phyloP scores from a whole-genome alignment of 2,329 filamentous ascomycete species.

The Dactylella cylindrospora region DNA sequence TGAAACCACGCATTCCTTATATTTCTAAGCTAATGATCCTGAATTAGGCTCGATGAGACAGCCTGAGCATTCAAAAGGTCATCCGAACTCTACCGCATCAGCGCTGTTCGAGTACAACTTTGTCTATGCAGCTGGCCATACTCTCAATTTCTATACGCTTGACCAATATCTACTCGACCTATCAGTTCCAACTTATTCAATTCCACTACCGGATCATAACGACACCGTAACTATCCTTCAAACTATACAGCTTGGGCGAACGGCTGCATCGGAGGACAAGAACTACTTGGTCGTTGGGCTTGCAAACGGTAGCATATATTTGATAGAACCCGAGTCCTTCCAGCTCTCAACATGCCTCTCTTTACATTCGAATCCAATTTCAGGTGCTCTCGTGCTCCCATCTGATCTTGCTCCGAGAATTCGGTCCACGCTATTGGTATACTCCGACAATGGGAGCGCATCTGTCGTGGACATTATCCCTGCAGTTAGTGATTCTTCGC shows the following conservation, averaged over 20 bases:
- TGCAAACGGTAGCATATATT: constrained; percentile 45
- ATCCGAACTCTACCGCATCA: constrained; percentile 45
- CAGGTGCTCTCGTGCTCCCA: constrained; percentile 45
- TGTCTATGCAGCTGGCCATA: constrained; percentile 45
- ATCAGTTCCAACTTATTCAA: constrained; percentile 22
- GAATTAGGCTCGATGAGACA: too few relatives aligned
- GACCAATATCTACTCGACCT: constrained; percentile 45
- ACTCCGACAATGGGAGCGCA: constrained; percentile 45
- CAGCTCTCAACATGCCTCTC: constrained; percentile 45
- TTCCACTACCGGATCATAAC: constrained; percentile 4
- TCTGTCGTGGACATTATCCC: constrained; percentile 47
- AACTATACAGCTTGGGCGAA: constrained; percentile 43
- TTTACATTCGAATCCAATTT: constrained; percentile 43
- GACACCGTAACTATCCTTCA: constrained; percentile 29
- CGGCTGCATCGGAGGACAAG: constrained; percentile 30
- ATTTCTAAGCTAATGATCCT: too few relatives aligned
- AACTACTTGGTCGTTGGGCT: constrained; percentile 47
- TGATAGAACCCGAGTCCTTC: constrained; percentile 45
- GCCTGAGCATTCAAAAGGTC: too few relatives aligned
- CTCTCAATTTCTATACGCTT: constrained; percentile 45
- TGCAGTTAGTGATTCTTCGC: constrained; percentile 46
- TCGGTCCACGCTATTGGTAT: constrained; percentile 46
- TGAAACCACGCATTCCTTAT: not conserved
- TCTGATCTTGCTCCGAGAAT: constrained; percentile 46
- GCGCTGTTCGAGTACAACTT: constrained; percentile 46